phyloP scores from a whole-genome alignment of 2,329 filamentous ascomycete species.

The Neurospora crassa region DNA sequence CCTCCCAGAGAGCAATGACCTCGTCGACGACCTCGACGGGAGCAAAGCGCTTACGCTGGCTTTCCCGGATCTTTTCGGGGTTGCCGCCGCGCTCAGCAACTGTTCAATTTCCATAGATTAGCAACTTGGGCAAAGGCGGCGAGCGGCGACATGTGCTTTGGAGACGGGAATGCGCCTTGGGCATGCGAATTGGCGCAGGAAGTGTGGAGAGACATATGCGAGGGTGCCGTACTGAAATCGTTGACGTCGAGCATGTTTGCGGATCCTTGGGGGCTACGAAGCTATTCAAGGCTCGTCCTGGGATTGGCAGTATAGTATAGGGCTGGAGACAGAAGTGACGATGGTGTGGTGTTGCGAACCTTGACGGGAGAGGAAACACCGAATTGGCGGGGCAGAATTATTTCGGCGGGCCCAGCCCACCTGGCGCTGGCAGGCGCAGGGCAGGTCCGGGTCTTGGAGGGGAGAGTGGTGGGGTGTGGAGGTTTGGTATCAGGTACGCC shows the following conservation, averaged over 20 bases:
- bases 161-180: not conserved
- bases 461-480: constrained; percentile 15
- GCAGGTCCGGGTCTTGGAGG: constrained; percentile 10
- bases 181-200: not conserved
- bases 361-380: constrained; percentile 2
- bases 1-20: constrained; percentile 78
- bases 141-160: constrained; percentile 2
- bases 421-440: not conserved
- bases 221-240: constrained; percentile 47
- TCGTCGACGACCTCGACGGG: constrained; percentile 81
- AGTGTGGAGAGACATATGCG: not conserved
- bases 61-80: constrained; percentile 84
- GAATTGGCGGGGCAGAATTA: constrained; percentile 18
- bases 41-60: constrained; percentile 73
- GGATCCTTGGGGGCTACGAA: not conserved
- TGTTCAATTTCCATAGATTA: constrained; percentile 8
- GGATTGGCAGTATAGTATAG: not conserved
- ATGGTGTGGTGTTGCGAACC: constrained; percentile 10
- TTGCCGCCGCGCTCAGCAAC: constrained; percentile 79
- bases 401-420: constrained; percentile 11
- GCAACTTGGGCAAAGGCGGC: not conserved
- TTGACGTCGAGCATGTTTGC: constrained; percentile 61
- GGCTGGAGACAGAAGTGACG: not conserved
- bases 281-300: constrained; percentile 1
- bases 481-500: not conserved